A percentile compares a stretch with the other conserved stretches of the same genome.
These are phyloP conservation scores for Phytophthora citricola DNA, from an alignment of 352 stramenopile species.

Conservation along the genomic window DNA sequence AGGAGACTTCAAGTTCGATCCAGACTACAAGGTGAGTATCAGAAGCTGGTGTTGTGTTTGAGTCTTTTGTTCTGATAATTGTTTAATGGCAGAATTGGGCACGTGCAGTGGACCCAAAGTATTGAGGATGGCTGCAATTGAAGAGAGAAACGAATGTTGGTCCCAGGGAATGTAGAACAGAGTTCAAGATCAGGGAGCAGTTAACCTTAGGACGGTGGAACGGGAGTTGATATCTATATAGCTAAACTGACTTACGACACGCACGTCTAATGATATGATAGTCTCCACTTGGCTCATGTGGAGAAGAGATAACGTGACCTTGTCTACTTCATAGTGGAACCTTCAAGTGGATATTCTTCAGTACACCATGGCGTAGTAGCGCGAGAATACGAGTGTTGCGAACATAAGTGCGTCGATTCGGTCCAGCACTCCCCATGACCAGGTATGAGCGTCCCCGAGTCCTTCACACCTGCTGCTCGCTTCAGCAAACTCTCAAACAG, in stretches of 20 bases:
- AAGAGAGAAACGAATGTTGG: no score
- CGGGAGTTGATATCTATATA: conserved; percentile 38
- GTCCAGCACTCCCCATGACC: conserved; percentile 96
- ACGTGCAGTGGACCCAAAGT: conserved; percentile 78
- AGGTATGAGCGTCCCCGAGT: conserved; percentile 94
- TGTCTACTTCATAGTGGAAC: not conserved
- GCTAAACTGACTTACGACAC: conserved; percentile 27
- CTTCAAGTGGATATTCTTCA: conserved; percentile 9
- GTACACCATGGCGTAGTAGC: conserved; percentile 53
- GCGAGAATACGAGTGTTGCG: conserved; percentile 64
- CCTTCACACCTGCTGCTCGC: conserved; percentile 93
- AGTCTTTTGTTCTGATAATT: conserved; percentile 22
- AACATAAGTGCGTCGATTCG: conserved; percentile 96
- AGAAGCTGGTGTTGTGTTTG: conserved; percentile 5
- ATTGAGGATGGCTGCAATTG: conserved; percentile 37
- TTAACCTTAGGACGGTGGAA: no score
- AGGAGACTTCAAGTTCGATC: conserved; percentile 83
- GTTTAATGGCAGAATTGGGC: conserved; percentile 68
- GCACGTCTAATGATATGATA: conserved; percentile 9
- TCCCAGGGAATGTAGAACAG: not conserved
- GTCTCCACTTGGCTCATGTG: conserved; percentile 9
- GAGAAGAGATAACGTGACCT: not conserved
- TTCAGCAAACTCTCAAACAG: conserved; percentile 97
- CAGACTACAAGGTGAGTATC: conserved; percentile 79
- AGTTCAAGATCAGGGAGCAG: no score